Evolutionary conservation across 371 early-diverging fungal genomes (phyloP), one percentile per base, ranked within the genome.

Genomic region (Modicella reniformis): DNA sequence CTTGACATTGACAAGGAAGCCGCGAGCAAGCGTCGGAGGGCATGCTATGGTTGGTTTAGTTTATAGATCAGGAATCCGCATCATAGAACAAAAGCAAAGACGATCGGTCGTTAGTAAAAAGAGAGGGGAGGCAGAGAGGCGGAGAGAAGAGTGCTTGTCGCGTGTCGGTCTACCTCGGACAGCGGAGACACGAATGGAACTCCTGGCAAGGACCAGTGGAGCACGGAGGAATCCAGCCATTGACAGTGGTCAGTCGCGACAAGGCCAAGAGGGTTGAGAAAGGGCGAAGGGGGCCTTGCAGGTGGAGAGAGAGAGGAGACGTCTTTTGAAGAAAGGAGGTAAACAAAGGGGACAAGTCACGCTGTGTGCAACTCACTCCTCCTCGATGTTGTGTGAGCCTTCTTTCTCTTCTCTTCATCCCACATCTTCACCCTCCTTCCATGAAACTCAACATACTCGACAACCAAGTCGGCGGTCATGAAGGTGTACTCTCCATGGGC

Each of bases 401-500:
- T 37, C 8, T 37, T 13, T 30, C 6, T 1, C 6, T 25, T 32
- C 23, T n/a, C 7, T 19, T n/a, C 57, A 56, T 56, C 33, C 21
- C 37, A 37, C 33, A 7, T 17, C 21, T 34, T n/a, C 34, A 37
- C 34, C 40, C 25, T 59, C 29, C 13, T 54, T 56, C 53, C 32
- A 77, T 77, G 79, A 77, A 65, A 34, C 72, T 77, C 54, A 77
- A 51, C 51, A 72, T 70, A 19, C 65, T 77, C 49, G 34, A 82
- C 13, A 82, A 87, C 71, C 92, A 92, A 80, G 90, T 91, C n/a
- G 90, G 89, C 12, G 91, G 92, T 2, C 92, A 92, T 61, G 87
- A 87, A 29, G 81, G 84, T 7, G 80, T 92, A 0, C 68, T 91
- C 57, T 65, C 74, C 57, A 66, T 82, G 74, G 70, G 86, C 81